Evolutionary conservation across 331 rosid species (phyloP).

Genomic region (Malus hybrid): DNA sequence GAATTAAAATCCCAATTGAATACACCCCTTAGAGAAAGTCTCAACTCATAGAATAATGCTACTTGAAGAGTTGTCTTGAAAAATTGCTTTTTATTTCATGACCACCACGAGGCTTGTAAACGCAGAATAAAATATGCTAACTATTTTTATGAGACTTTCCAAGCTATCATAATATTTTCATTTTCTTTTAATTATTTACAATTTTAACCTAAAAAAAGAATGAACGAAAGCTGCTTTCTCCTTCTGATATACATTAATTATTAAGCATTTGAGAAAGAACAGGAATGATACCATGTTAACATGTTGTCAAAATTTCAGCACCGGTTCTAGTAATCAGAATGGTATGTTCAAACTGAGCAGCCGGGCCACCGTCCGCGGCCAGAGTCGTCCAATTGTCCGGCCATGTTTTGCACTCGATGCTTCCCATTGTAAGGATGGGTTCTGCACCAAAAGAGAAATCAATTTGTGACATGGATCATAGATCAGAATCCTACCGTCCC

Average conservation of each 20-base stretch:
- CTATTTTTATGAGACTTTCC: background rate
- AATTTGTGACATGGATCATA: background rate
- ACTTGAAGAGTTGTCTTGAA: background rate
- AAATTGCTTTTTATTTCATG: background rate
- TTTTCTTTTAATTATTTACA: background rate
- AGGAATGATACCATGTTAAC: slow-evolving; percentile 34
- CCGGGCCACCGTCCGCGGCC: slow-evolving; percentile 70
- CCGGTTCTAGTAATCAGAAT: slow-evolving; percentile 85
- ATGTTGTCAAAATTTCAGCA: slow-evolving; percentile 76
- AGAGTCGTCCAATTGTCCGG: slow-evolving; percentile 92
- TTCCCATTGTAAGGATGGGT: slow-evolving; percentile 88
- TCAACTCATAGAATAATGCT: background rate
- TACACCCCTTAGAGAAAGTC: no score
- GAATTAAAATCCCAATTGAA: no score
- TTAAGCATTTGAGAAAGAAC: background rate
- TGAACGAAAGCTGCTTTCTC: no score
- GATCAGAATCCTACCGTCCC: background rate
- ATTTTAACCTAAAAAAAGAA: no score
- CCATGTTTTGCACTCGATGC: slow-evolving; percentile 67
- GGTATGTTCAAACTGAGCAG: slow-evolving; percentile 97
- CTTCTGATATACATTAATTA: no score
- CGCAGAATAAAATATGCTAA: background rate
- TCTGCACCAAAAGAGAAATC: slow-evolving; percentile 36
- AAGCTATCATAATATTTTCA: no score
- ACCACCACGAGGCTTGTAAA: background rate